A percentile compares a stretch with the other conserved stretches of the same genome.
Conservation (phyloP, 164 flowering plant species). For the Protea cynaroides region DNA sequence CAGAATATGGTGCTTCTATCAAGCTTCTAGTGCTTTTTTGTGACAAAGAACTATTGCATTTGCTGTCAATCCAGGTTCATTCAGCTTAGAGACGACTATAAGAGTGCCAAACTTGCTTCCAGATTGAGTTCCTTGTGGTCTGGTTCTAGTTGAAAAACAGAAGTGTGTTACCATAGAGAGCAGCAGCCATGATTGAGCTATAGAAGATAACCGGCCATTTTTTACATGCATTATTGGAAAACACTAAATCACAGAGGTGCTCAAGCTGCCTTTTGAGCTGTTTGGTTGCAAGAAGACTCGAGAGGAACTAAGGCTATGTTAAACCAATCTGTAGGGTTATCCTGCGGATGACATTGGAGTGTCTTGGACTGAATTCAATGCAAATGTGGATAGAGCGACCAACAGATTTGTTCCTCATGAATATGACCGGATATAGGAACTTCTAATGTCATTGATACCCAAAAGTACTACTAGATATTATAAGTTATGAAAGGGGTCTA, state of each 20-base stretch:
- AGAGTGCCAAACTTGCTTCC: constrained; percentile 79
- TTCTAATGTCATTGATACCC: too few relatives aligned
- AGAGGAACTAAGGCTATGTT: too few relatives aligned
- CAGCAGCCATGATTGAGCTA: background rate
- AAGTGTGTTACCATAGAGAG: background rate
- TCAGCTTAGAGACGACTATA: constrained; percentile 84
- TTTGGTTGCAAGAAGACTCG: background rate
- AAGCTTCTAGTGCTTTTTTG: background rate
- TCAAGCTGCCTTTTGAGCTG: background rate
- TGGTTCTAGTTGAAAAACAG: constrained; percentile 27
- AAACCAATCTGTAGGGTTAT: too few relatives aligned
- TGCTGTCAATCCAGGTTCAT: constrained; percentile 53
- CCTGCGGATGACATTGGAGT: too few relatives aligned
- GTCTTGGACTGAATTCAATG: too few relatives aligned
- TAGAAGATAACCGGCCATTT: background rate
- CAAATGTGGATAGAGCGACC: too few relatives aligned
- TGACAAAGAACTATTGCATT: background rate
- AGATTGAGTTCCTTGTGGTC: constrained; percentile 70
- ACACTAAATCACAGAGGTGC: background rate
- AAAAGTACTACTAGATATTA: too few relatives aligned
- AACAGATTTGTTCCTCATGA: too few relatives aligned
- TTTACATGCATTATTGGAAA: background rate
- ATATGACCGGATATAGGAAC: too few relatives aligned
- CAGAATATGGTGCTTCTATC: background rate
- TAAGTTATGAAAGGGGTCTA: too few relatives aligned